Evolutionary conservation across 371 early-diverging fungal genomes (phyloP).

Genomic region (Polyrhizophydium stewartii): DNA sequence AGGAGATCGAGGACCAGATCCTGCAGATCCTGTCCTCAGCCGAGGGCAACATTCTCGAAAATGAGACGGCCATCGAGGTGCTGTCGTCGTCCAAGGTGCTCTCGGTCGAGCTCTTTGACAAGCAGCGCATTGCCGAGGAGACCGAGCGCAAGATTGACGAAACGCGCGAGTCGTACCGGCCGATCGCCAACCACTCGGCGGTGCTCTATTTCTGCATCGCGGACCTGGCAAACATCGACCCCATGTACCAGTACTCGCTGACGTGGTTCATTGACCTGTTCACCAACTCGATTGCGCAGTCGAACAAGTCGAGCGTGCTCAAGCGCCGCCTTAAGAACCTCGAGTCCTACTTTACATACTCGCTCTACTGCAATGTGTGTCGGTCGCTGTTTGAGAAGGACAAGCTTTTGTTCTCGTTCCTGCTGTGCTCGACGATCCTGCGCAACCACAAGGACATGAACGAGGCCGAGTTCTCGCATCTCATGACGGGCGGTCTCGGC

Average conservation of each 20-base stretch:
- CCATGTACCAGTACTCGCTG: conserved; percentile 58
- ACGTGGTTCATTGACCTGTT: conserved; percentile 57
- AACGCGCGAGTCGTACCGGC: conserved; percentile 52
- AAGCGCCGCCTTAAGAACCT: conserved; percentile 50
- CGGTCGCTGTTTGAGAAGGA: conserved; percentile 55
- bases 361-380: conserved; percentile 56
- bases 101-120: conserved; percentile 51
- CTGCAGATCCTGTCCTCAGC: conserved; percentile 48
- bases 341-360: conserved; percentile 50
- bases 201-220: conserved; percentile 54
- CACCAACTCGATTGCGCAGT: conserved; percentile 33
- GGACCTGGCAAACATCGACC: conserved; percentile 53
- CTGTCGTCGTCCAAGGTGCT: conserved; percentile 49
- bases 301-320: conserved; percentile 45
- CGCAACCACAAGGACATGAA: conserved; percentile 40
- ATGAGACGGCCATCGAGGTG: conserved; percentile 55
- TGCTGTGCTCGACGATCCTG: conserved; percentile 43
- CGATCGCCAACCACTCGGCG: conserved; percentile 52
- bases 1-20: conserved; percentile 57
- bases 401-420: conserved; percentile 54
- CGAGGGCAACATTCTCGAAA: conserved; percentile 57
- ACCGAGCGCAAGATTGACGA: conserved; percentile 57
- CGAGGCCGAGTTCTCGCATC: conserved; percentile 35
- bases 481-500: conserved; percentile 47
- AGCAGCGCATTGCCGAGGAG: conserved; percentile 55